A percentile compares a stretch with the other conserved stretches of the same genome.
These are phyloP conservation scores for Spinellus fusiger DNA, from an alignment of 192 early-diverging fungal genomes.

Conservation along the genomic window DNA sequence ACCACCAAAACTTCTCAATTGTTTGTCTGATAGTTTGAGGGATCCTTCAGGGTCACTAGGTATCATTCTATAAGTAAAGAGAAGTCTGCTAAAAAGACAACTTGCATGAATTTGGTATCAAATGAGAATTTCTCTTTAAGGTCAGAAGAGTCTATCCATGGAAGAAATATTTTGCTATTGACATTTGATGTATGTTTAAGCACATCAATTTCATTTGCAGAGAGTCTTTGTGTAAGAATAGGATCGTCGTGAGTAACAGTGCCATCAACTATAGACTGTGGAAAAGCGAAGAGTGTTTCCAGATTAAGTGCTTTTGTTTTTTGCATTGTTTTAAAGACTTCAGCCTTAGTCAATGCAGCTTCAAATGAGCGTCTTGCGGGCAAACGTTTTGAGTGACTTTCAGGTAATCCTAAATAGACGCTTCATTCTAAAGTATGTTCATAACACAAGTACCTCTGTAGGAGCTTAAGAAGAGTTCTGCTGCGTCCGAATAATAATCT, in stretches of 20 bases:
- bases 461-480: conserved; percentile 38
- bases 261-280: background rate
- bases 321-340: too few species aligned
- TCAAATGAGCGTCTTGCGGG: background rate
- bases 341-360: too few species aligned
- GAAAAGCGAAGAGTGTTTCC: background rate
- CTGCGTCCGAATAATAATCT: conserved; percentile 44
- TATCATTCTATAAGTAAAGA: conserved; percentile 18
- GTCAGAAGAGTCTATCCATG: conserved; percentile 64
- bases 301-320: too few species aligned
- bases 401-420: too few species aligned
- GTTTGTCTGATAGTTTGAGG: conserved; percentile 65
- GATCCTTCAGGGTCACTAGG: conserved; percentile 74
- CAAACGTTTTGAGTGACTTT: background rate
- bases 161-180: conserved; percentile 66
- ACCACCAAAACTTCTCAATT: conserved; percentile 61
- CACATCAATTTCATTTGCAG: conserved; percentile 50
- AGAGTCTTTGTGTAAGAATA: conserved; percentile 26
- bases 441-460: conserved; percentile 35
- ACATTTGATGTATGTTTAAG: conserved; percentile 62
- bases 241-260: background rate
- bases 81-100: conserved; percentile 16
- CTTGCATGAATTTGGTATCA: conserved; percentile 42
- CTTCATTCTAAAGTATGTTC: too few species aligned
- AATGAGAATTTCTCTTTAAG: conserved; percentile 53